Conservation (phyloP, 2,329 filamentous ascomycete genomes). For the Pseudogymnoascus sp. region DNA sequence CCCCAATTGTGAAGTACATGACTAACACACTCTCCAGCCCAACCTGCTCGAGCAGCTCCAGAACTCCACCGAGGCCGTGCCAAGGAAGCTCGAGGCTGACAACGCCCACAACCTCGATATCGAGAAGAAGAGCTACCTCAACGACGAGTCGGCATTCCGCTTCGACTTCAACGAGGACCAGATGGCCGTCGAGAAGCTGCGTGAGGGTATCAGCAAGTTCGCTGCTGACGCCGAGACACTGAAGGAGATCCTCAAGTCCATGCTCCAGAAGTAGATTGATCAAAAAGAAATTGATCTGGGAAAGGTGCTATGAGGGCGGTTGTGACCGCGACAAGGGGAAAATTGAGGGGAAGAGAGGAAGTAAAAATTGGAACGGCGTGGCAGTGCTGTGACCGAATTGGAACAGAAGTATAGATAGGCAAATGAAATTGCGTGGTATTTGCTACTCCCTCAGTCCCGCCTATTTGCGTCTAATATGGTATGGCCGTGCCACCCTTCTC, state of each 20-base stretch:
- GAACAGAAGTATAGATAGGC: neutral
- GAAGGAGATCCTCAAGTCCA: constrained; percentile 83
- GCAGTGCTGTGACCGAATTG: neutral
- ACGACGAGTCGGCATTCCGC: constrained; percentile 83
- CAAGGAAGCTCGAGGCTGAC: constrained; percentile 82
- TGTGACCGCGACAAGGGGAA: neutral
- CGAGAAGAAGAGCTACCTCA: constrained; percentile 83
- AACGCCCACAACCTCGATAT: constrained; percentile 61
- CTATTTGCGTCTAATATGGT: neutral
- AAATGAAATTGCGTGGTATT: neutral
- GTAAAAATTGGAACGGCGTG: neutral
- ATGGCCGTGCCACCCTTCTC: neutral
- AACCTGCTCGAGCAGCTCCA: constrained; percentile 88
- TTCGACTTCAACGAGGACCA: constrained; percentile 99
- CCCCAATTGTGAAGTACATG: neutral
- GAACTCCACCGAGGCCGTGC: constrained; percentile 72
- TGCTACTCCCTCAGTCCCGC: neutral
- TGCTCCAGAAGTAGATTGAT: constrained; percentile 34
- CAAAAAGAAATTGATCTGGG: neutral
- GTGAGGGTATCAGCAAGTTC: constrained; percentile 99
- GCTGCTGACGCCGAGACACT: constrained; percentile 90
- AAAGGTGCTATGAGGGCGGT: neutral
- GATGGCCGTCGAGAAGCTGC: constrained; percentile 99
- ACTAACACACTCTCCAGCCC: constrained; percentile 44
- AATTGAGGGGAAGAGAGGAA: neutral